Evolutionary conservation across 106 monocot species (phyloP), one percentile per base, ranked within the genome.

Genomic region (Platanthera zijinensis): DNA sequence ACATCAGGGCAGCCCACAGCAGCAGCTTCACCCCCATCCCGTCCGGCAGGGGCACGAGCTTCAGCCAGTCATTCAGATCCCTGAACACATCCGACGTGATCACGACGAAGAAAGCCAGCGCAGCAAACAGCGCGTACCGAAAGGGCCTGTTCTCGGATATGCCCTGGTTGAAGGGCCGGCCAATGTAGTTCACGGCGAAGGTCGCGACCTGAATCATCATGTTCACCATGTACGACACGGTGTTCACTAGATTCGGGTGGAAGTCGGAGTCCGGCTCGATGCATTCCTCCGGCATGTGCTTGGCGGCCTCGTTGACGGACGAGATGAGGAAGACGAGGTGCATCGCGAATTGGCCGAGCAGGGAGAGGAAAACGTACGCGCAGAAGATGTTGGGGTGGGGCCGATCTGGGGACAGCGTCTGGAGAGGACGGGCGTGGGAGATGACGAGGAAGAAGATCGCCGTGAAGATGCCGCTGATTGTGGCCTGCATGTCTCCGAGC

Each of bases 191-290:
- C 18, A 99, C 99, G 6, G 97, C 94, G 74, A 99, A 99, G 12
- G 97, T 99, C 7, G 97, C 97, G 10, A 99, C 97, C 80, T 99
- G 97, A 80, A 99, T 99, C 97, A 99, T 99, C 97, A 99, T 92
- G 79, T 99, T 99, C 76, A 92, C 99, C 92, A 99, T 99, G 82
- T 94, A 99, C 0, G 99, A 99, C 3, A 99, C 99, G 0, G 99
- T 99, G 77, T 99, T 99, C 48, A 99, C 94, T 15, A 99, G 84
- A 79, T 94, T 99, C 0, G 99, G 94, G 67, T 99, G 99, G 82
- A 99, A 94, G 5, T 88, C 88, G 0, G 99, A 89, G 28, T 99
- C 99, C 4, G 99, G 99, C 69, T 99, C 99, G 3, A 99, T 88
- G 80, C 99, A 99, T 72, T 99, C 99, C 75, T 94, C 94, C 8